phyloP scores from a whole-genome alignment of 208 protist genomes.

The Balamuthia mandrillaris region DNA sequence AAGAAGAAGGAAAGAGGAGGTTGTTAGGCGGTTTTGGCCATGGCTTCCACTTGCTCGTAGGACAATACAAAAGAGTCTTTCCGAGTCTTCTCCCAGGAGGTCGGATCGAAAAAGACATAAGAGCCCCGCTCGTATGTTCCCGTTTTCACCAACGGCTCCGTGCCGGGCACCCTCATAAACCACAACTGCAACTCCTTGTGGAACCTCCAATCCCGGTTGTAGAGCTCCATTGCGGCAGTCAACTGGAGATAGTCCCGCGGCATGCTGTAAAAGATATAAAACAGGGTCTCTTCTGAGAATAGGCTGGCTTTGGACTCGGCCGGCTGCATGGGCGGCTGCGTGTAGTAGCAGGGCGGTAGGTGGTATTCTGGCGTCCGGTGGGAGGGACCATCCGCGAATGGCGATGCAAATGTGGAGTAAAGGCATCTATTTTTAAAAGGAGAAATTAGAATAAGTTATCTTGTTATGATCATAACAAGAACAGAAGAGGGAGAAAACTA shows the following conservation, averaged over 20 bases:
- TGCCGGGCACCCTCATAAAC: conserved; percentile 62
- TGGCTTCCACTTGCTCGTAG: conserved; percentile 64
- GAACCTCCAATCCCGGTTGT: conserved; percentile 83
- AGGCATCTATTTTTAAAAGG: conserved; percentile 45
- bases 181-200: conserved; percentile 78
- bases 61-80: conserved; percentile 66
- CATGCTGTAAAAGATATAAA: conserved; percentile 98
- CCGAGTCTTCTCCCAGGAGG: conserved; percentile 63
- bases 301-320: conserved; percentile 56
- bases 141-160: conserved; percentile 57
- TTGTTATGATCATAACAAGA: too few relatives aligned
- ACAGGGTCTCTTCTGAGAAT: conserved; percentile 86
- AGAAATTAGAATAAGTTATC: neutral
- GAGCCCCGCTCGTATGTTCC: conserved; percentile 56
- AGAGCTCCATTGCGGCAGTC: conserved; percentile 83
- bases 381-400: conserved; percentile 67
- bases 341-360: conserved; percentile 76
- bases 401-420: conserved; percentile 79
- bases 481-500: neutral
- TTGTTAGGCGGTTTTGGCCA: too few relatives aligned
- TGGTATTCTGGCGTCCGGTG: conserved; percentile 72
- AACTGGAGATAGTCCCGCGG: conserved; percentile 92
- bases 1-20: too few relatives aligned
- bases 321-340: conserved; percentile 48
- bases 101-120: conserved; percentile 73